Percentiles rank a stretch among this genome's conserved stretches.
phyloP scores from a whole-genome alignment of 495 filamentous ascomycete genomes.

The Sabuloglossum arenarium region DNA sequence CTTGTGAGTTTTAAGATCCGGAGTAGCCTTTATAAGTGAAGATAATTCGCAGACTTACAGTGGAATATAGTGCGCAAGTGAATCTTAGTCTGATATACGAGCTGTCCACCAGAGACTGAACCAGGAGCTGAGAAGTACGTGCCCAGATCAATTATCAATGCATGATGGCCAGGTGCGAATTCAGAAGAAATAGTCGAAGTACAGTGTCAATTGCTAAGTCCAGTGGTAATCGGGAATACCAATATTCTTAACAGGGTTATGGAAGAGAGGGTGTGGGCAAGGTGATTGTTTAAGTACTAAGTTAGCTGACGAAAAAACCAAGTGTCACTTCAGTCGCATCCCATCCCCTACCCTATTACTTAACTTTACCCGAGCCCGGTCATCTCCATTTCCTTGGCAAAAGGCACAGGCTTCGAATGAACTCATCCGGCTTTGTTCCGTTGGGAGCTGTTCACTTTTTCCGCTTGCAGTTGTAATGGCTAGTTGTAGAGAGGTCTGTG shows the following conservation, averaged over 20 bases:
- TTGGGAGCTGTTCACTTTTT: too few relatives aligned
- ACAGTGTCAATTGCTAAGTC: neutral
- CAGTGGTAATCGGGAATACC: neutral
- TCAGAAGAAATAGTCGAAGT: neutral
- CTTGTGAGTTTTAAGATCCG: neutral
- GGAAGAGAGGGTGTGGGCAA: neutral
- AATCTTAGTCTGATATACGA: neutral
- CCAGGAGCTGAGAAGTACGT: neutral
- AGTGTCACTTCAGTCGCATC: slow-evolving; percentile 3
- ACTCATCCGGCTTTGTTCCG: neutral
- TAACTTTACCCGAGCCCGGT: neutral
- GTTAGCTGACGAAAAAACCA: neutral
- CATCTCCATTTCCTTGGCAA: neutral
- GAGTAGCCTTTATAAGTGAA: neutral
- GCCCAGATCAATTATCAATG: neutral
- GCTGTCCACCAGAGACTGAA: neutral
- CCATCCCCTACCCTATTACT: neutral
- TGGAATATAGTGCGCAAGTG: neutral
- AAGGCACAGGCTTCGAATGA: neutral
- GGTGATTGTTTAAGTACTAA: neutral
- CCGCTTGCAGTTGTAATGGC: too few relatives aligned
- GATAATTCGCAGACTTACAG: neutral
- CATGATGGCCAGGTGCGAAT: neutral
- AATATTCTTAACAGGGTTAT: neutral
- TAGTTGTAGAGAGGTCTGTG: too few relatives aligned